A percentile compares a stretch with the other conserved stretches of the same genome.
Conservation (phyloP, 2,329 filamentous ascomycete species). For the Ophiostoma sp. region DNA sequence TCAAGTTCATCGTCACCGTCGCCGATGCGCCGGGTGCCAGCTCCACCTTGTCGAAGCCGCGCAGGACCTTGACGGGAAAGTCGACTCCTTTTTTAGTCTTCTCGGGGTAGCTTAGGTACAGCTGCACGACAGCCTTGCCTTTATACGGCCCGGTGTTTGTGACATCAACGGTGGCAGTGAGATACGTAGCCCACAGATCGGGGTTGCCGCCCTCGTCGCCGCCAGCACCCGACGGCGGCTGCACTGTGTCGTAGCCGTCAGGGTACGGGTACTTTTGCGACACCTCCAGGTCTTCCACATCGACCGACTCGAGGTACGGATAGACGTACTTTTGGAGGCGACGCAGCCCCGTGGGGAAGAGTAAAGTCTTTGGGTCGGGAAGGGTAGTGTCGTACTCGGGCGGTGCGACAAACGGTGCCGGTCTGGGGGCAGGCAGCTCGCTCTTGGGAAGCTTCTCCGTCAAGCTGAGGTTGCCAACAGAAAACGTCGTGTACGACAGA, state of each 20-base stretch:
- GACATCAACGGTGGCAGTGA: constrained; percentile 47
- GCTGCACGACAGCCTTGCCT: constrained; percentile 44
- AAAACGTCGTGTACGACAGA: constrained; percentile 72
- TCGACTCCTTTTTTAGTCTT: constrained; percentile 18
- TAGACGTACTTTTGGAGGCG: constrained; percentile 66
- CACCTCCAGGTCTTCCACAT: constrained; percentile 42
- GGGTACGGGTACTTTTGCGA: constrained; percentile 45
- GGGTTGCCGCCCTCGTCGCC: constrained; percentile 65
- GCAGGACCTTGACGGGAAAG: constrained; percentile 50
- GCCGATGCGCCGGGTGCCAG: constrained; percentile 45
- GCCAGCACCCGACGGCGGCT: constrained; percentile 56
- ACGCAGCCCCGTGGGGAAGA: constrained; percentile 56
- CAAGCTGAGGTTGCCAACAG: constrained; percentile 52
- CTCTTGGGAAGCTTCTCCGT: constrained; percentile 44
- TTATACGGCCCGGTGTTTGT: constrained; percentile 47
- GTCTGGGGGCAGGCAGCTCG: constrained; percentile 37
- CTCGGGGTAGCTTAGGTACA: constrained; percentile 44
- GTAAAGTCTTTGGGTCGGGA: constrained; percentile 50
- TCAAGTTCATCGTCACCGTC: constrained; percentile 44
- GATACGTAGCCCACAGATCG: constrained; percentile 55
- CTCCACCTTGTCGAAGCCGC: constrained; percentile 66
- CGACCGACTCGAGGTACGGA: constrained; percentile 56
- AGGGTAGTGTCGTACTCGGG: constrained; percentile 52
- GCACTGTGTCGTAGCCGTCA: constrained; percentile 48
- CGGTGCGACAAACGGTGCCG: constrained; percentile 41